Base-by-base conservation (phyloP, 2,329 filamentous ascomycete species). In the Lachnellula cervina region DNA sequence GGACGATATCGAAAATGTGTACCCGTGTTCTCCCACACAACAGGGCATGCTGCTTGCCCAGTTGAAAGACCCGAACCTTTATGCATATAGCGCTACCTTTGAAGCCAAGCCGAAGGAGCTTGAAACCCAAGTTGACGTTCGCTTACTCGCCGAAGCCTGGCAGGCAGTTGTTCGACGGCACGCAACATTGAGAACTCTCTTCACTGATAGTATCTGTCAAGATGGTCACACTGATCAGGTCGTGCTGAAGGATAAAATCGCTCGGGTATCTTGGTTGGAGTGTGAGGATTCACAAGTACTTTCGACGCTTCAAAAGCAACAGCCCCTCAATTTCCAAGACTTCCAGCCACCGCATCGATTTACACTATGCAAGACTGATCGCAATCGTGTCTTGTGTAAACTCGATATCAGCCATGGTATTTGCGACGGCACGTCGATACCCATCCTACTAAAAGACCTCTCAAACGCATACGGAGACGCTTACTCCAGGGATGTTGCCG, bases 361-460 rank as follows among this genome's bases (percentile, higher is more conserved):
- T 47, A 75, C 70, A 0, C 69, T 79, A 34, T 77, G 74, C 53
- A 70, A 73, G 60, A 76, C 73, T 9, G 64, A 64, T 3, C 58
- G 61, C 1, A 66, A 67, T 13, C 68, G 66, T 45, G 55, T 78
- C 0, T 76, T 75, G 60, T 73, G 74, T 43, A 74, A 75, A 40
- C 65, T 80, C 13, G 78, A 81, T 53, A 68, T 81, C 17, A 80
- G 74, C 58, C 78, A 81, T 59, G 75, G 73, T 9, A 74, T 78
- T 32, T 77, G 76, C 68, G 79, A 81, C 64, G 79, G 78, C 1
- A 72, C 71, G 38, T 80, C 78, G 0, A 74, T 80, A 44, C 73
- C 76, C 0, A 74, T 78, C 5, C 13, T 60, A 5, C 28, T 58
- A 7, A 43, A 34, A 14, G 52, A 58, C 35, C 42, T 59, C 3